Evolutionary conservation across 257 asterid species (phyloP), one percentile per base, ranked within the genome.

Genomic region (Anisodus tanguticus): DNA sequence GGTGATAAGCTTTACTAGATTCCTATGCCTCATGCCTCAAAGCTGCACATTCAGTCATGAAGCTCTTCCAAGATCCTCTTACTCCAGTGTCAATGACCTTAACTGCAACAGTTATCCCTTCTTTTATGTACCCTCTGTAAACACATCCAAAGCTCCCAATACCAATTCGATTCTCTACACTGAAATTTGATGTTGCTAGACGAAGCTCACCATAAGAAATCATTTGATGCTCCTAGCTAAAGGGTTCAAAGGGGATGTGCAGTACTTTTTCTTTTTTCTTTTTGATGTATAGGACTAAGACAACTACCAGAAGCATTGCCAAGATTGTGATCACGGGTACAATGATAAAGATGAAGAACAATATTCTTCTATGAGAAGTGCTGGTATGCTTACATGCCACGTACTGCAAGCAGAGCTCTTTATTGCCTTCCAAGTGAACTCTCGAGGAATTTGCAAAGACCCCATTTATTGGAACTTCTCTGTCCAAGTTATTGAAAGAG

Each of bases 141-240:
- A 93, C 97, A 3, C 60, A 13, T 39, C 94, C 95, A 31, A 90
- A 91, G 63, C 91, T 86, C 2, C 97, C 97, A 0, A 3, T 62
- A 11, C 93, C 95, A 5, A 93, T 67, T 17, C 90, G 85, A 53
- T 93, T 93, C 76, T 88, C 93, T 54, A 35, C 19, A 60, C 39
- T 79, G 87, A 92, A 93, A 71, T 87, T 82, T 13, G 85, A 66
- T 4, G 97, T 93, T 51, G 92, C 96, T 16, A 54, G 76, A 26
- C 93, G 90, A 31, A 93, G 90, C 81, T 91, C 91, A 1, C 86
- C 85, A 22, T 92, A 91, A 43, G 94, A 85, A 53, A 90, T 80
- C 91, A 85, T 89, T 31, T 78, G 87, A 45, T 86, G 88, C 60
- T 85, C 88, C 53, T n/a, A 68, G 31, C 66, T 83, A 43, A 88